phyloP scores from a whole-genome alignment of 352 stramenopile species.

The Phytopythium kandeliae region DNA sequence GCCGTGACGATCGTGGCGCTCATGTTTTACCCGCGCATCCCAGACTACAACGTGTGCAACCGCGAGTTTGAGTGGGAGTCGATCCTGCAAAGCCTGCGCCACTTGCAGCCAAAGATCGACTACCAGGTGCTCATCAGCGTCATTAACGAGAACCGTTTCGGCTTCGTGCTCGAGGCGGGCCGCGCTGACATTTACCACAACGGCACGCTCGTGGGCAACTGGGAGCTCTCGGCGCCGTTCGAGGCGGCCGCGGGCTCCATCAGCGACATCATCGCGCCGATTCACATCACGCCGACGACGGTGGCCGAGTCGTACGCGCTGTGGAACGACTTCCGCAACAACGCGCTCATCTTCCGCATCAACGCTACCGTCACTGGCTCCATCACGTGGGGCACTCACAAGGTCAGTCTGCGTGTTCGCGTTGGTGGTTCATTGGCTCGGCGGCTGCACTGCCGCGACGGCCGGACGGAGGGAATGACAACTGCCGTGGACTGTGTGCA shows the following conservation, averaged over 20 bases:
- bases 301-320: slow-evolving; percentile 54
- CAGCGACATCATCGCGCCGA: slow-evolving; percentile 67
- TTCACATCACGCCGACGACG: slow-evolving; percentile 50
- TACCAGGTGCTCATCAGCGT: slow-evolving; percentile 85
- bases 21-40: slow-evolving; percentile 86
- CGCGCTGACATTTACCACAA: slow-evolving; percentile 81
- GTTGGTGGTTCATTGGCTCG: no score
- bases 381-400: slow-evolving; percentile 77
- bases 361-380: slow-evolving; percentile 75
- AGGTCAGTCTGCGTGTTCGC: slow-evolving; percentile 29
- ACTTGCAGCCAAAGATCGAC: slow-evolving; percentile 72
- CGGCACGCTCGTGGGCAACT: slow-evolving; percentile 56
- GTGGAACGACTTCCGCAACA: slow-evolving; percentile 65
- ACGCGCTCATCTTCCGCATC: slow-evolving; percentile 76
- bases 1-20: slow-evolving; percentile 61
- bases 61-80: slow-evolving; percentile 87
- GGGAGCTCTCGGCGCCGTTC: slow-evolving; percentile 60
- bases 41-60: slow-evolving; percentile 88
- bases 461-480: no score
- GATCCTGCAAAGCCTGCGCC: slow-evolving; percentile 70
- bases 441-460: no score
- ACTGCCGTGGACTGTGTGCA: slow-evolving; percentile 9
- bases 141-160: slow-evolving; percentile 87
- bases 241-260: slow-evolving; percentile 68
- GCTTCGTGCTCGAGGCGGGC: slow-evolving; percentile 72